Evolutionary conservation across 2,329 filamentous ascomycete species (phyloP), one percentile per base, ranked within the genome.

Genomic region (Alternaria conjuncta): DNA sequence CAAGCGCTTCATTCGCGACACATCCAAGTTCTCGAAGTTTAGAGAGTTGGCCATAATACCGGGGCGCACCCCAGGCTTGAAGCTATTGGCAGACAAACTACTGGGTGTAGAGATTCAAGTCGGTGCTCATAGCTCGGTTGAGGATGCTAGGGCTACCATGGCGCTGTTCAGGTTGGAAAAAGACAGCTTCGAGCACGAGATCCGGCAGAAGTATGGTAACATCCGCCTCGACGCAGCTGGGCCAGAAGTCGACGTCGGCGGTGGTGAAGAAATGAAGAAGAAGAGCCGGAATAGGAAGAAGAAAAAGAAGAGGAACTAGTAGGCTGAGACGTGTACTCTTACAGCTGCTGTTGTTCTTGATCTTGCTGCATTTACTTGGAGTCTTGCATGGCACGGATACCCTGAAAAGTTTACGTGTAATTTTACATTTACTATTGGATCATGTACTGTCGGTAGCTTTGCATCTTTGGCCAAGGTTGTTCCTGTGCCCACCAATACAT

Each of bases 101-200:
- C 71, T 90, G 36, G 88, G 88, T 0, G 73, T 88, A 58, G 84
- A 85, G 61, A 89, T 90, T 26, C 88, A 90, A 73, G 82, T 81
- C 5, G 87, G 87, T 2, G 84, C 86, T 64, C 88, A 90, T 81
- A 87, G 84, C 57, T 87, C 85, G 72, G 83, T 90, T 58, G 88
- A 90, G 73, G 96, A 99, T 83, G 96, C 96, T 2, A 85, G 93
- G 69, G 93, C 92, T 6, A 90, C 94, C 1, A 98, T 99, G 94
- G 82, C 95, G 60, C 82, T 99, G 45, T 98, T 97, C 75, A 86
- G 92, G 65, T 88, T 89, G 69, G 88, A 94, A 78, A 98, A 97
- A 82, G 85, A 89, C 18, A 91, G 86, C 0, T 97, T 99, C 76
- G 96, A 98, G 76, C 84, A 89, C 61, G 93, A 97, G 77, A 89